Base-by-base conservation (phyloP, 768 basidiomycete species). In the Porphyrellus cyaneotinctus region DNA sequence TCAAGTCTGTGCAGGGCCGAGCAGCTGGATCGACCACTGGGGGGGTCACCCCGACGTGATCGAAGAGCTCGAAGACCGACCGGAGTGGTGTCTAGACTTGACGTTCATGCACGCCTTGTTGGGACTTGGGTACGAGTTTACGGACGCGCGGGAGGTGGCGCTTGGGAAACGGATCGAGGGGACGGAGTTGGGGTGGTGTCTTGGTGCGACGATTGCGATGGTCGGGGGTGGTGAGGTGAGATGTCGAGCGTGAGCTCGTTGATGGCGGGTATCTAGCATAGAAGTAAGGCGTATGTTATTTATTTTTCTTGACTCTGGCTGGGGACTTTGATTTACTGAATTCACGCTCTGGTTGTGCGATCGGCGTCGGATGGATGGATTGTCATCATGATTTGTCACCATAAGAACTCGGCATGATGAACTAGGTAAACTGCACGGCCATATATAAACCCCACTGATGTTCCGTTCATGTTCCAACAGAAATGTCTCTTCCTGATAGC, bases 81-180 rank as follows among this genome's bases (percentile, higher is more conserved):
- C 95, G 0, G 95, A 97, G 75, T 95, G 88, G 78, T 99, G 97
- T 68, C 78, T 97, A 36, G 95, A 99, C 68, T 69, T 98, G 64
- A 97, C 91, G 38, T 99, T 95, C 70, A 91, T 93, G 94, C 84
- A 97, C 64, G 85, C 83, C 43, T 69, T 99, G 56, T 69, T 98
- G 51, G 77, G 87, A 53, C 75, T 92, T 2, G 95, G 95, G 28
- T 99, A 98, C 71, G 97, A 95, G 74, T 86, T 98, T 66, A 76
- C 71, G 14, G 84, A 81, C 37, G 75, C 70, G 18, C 68, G 93
- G 54, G 78, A 85, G 56, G 82, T 91, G 31, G 74, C 69, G 71
- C 80, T 95, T 23, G 95, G 88, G 62, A 98, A 97, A 77, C 81
- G 88, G 77, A 80, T 98, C 42, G 76, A 76, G 26, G 90, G 85